Base-by-base conservation (phyloP, 108 stramenopile species). In the Fragilaria radians region DNA sequence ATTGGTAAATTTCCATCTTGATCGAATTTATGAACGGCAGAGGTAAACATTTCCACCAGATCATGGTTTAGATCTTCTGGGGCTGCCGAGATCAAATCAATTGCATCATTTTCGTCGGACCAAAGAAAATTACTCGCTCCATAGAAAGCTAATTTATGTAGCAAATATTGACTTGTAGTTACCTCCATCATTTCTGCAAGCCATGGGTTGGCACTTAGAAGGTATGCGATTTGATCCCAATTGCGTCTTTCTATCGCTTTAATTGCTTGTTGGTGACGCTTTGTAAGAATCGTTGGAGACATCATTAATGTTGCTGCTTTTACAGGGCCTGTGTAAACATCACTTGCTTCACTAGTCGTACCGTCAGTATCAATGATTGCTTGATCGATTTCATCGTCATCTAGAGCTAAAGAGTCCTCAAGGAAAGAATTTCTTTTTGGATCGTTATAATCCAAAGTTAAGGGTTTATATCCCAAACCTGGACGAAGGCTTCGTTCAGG, bases 151-250 rank as follows among this genome's bases (percentile, higher is more conserved):
- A 93, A 69, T 32, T 80, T 80, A 59, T 93, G 91, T 31, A 89
- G 59, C n/a, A 93, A 55, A 52, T 65, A 82, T 63, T 89, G 91
- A 36, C 81, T 77, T 52, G 81, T 85, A n/a, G 80, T 73, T 56
- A 89, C 54, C 59, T 93, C 88, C 32, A 76, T 79, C 91, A 93
- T 93, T 48, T 93, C 91, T 46, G 86, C 84, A 14, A 93, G 70
- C 77, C 78, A 82, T 9, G 88, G 91, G 62, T 93, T 88, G 2
- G 91, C 91, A 53, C 72, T 79, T 32, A 89, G 54, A 18, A 93
- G 70, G 51, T 83, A 88, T 22, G 65, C 59, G 23, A 88, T 76
- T 57, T 89, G 81, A 19, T 85, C 78, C 91, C 91, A 93, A 26
- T 80, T 78, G 28, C 80, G 56, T n/a, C 49, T 46, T 63, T 88